A percentile compares a stretch with the other conserved stretches of the same genome.
Conservation (phyloP, 768 basidiomycete species). For the Baorangia bicolor region DNA sequence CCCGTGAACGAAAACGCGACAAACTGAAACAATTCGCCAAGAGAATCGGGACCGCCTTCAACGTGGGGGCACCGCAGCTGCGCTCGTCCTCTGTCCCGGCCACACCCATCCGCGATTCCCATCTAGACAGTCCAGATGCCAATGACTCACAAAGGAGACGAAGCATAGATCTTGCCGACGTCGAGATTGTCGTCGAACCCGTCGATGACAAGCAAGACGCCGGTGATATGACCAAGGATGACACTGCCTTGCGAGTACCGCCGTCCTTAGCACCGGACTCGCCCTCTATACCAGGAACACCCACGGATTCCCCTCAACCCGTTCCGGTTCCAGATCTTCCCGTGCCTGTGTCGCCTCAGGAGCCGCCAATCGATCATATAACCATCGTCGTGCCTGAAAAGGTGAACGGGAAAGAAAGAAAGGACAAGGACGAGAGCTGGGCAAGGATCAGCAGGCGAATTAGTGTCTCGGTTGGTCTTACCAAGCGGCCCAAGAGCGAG, state of each 20-base stretch:
- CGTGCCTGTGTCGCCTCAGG: conserved; percentile 2
- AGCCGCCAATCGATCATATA: conserved; percentile 30
- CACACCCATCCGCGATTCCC: conserved; percentile 32
- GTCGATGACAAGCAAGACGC: neutral
- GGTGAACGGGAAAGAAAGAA: conserved; percentile 36
- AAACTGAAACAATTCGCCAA: conserved; percentile 72
- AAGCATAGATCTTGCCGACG: conserved; percentile 34
- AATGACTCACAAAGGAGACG: conserved; percentile 30
- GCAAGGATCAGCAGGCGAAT: conserved; percentile 63
- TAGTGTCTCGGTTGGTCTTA: conserved; percentile 54
- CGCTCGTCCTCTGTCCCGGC: conserved; percentile 63
- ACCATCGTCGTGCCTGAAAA: conserved; percentile 38
- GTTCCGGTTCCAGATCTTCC: conserved; percentile 5
- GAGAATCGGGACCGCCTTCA: conserved; percentile 41
- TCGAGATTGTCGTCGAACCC: conserved; percentile 30
- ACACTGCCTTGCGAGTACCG: neutral
- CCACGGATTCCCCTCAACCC: conserved; percentile 6
- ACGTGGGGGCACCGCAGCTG: conserved; percentile 33
- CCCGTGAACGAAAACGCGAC: conserved; percentile 72
- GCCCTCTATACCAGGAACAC: conserved; percentile 16
- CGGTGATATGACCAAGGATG: neutral
- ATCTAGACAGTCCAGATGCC: conserved; percentile 32
- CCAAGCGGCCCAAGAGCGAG: conserved; percentile 34
- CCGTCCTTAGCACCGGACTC: conserved; percentile 7
- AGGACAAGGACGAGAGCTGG: conserved; percentile 51